Base-by-base conservation (phyloP, 1,139 yeast species). In the Debaryomyces singareniensis region DNA sequence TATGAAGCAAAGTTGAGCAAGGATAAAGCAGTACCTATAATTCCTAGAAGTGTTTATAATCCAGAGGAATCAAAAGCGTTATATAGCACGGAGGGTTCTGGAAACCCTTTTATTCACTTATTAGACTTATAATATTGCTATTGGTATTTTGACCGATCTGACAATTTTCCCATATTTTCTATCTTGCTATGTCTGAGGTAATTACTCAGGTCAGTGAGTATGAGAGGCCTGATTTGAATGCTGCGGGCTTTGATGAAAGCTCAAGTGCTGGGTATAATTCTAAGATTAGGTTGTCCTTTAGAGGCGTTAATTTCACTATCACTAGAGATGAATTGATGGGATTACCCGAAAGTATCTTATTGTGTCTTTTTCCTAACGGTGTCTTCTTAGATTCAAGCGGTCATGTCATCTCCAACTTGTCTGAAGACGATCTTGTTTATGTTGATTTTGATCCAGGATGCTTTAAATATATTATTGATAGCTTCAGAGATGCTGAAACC, bases 301-400 rank as follows among this genome's bases (percentile, higher is more conserved):
- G 93, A 30, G 93, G 85, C 10, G 57, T 53, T 12, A 51, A 58
- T 36, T 84, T 80, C 53, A 72, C 77, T 33, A 78, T 91, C 29
- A 78, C 95, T 2, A 68, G 96, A 39, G 95, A 86, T 43, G 96
- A 86, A 51, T 69, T 91, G 42, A 79, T 87, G 82, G 77, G 89
- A 34, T 63, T 91, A 31, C 97, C 98, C 1, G 97, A 93, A 53
- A 78, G 91, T 39, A 78, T 93, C 20, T 62, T 93, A 37, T 70
- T 89, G 33, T 86, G 96, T 43, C 59, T 85, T 32, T 93, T 78
- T 55, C 95, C 97, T 11, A 84, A 85, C 42, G 96, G 97, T 22
- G 89, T 87, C 5, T 80, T 84, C 49, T 68, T 84, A 35, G 93
- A 85, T 50, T 68, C 68, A 33, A 59, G 73, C 31, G 94, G 93